Evolutionary conservation across 2,329 filamentous ascomycete species (phyloP), one percentile per base, ranked within the genome.

Genomic region (Calonectria pseudoturangicola): DNA sequence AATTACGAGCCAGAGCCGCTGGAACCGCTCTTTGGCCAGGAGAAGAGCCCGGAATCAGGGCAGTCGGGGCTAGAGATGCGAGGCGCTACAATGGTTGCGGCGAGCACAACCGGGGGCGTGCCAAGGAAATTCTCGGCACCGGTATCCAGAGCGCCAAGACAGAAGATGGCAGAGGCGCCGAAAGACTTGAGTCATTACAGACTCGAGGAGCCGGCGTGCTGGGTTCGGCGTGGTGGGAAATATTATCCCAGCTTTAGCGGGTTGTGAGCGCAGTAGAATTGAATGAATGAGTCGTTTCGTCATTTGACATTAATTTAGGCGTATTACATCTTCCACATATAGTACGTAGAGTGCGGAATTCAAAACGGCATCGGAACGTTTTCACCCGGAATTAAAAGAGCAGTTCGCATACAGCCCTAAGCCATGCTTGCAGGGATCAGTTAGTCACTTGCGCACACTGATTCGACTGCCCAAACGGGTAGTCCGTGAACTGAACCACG

Each of bases 21-120:
- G 7, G 77, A 79, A 2, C 76, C 76, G 13, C 62, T 79, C 1
- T 76, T 79, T 39, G 64, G 67, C 1, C 50, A 27, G 1, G 15
- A 50, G 0, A 56, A 67, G 8, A 54, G 47, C 50, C 21, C 74
- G 2, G 71, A 27, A 0, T 39, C 18, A 0, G 25, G 72, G 2
- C 73, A 66, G 1, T 18, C n/a, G 5, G n/a, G 7, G 21, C 21
- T 28, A 21, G 58, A 47, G 41, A n/a, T 25, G 27, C 54, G 36
- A 27, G 54, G 30, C 6, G 54, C 15, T 12, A 30, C 18, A 10
- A 25, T 7, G 0, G 63, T 30, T n/a, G 64, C 47, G n/a, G 51
- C 51, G 12, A 64, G 68, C 2, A 4, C 60, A 25, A 45, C 33
- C 10, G 43, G 27, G 4, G 41, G 33, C 70, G 62, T 64, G 13